Conservation (phyloP, 352 stramenopile species). For the Globisporangium sylvaticum region DNA sequence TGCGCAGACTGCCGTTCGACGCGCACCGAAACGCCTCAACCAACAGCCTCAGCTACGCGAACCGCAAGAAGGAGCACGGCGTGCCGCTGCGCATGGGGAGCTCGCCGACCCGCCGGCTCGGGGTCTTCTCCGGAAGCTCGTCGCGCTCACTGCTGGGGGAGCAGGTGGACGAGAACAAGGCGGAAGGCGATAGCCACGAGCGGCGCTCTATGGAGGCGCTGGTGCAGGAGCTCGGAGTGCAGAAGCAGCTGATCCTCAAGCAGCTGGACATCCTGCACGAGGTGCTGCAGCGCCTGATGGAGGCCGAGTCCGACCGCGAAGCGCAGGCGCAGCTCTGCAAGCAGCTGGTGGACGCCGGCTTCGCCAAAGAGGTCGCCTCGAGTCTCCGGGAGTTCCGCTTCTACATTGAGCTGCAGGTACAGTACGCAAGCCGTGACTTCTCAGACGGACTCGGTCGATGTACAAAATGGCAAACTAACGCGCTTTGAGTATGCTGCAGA, state of each 20-base stretch:
- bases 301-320: slow-evolving; percentile 18
- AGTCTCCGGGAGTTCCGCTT: slow-evolving; percentile 72
- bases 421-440: neutral
- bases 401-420: slow-evolving; percentile 42
- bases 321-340: slow-evolving; percentile 26
- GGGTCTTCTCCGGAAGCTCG: slow-evolving; percentile 3
- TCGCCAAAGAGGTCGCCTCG: slow-evolving; percentile 34
- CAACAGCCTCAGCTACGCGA: slow-evolving; percentile 27
- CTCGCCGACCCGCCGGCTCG: slow-evolving; percentile 13
- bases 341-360: slow-evolving; percentile 38
- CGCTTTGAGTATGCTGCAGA: slow-evolving; percentile 15
- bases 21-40: slow-evolving; percentile 17
- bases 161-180: slow-evolving; percentile 17
- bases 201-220: slow-evolving; percentile 18
- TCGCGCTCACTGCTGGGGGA: slow-evolving; percentile 12
- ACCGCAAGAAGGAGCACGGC: slow-evolving; percentile 27
- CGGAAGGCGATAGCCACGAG: slow-evolving; percentile 6
- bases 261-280: slow-evolving; percentile 33
- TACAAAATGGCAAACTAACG: neutral
- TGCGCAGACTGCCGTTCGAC: slow-evolving; percentile 17
- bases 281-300: slow-evolving; percentile 34
- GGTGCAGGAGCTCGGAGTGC: slow-evolving; percentile 28
- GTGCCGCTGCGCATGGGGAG: slow-evolving; percentile 23
- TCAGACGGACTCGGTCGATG: neutral
- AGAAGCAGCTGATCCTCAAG: slow-evolving; percentile 33